A percentile compares a stretch with the other conserved stretches of the same genome.
Evolutionary conservation across 768 basidiomycete species (phyloP).

Genomic region (Boletus tylopilopsis): DNA sequence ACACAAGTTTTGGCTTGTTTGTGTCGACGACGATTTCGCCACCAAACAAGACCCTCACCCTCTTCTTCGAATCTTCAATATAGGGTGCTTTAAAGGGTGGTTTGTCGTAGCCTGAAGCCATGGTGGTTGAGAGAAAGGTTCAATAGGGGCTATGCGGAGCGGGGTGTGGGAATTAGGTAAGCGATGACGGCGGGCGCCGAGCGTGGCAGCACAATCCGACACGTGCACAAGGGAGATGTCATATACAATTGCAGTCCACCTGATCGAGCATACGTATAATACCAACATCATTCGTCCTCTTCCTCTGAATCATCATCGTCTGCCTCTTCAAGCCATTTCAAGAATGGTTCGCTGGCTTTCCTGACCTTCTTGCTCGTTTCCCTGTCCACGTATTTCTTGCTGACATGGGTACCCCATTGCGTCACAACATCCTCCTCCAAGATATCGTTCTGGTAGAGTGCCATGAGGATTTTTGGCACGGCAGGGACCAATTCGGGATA

Average conservation of each 20-base stretch:
- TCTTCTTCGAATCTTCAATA: slow-evolving; percentile 47
- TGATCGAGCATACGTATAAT: neutral
- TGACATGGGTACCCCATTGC: slow-evolving; percentile 95
- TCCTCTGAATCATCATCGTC: slow-evolving; percentile 54
- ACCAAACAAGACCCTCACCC: slow-evolving; percentile 51
- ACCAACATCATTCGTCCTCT: slow-evolving; percentile 26
- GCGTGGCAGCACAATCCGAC: too few species aligned
- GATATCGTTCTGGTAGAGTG: slow-evolving; percentile 86
- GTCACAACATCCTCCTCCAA: slow-evolving; percentile 87
- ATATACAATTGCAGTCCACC: neutral
- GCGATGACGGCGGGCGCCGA: too few species aligned
- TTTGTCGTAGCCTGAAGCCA: slow-evolving; percentile 16
- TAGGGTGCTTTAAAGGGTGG: slow-evolving; percentile 38
- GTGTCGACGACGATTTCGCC: slow-evolving; percentile 55
- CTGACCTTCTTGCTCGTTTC: slow-evolving; percentile 94
- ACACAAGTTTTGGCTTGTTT: slow-evolving; percentile 57
- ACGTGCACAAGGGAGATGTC: too few species aligned
- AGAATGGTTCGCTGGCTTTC: slow-evolving; percentile 92
- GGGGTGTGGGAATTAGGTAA: too few species aligned
- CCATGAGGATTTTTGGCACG: slow-evolving; percentile 93
- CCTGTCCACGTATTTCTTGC: slow-evolving; percentile 95
- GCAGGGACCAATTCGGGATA: slow-evolving; percentile 66
- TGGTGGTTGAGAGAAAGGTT: slow-evolving; percentile 1
- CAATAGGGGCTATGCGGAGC: neutral
- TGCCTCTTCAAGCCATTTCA: slow-evolving; percentile 93